Percentiles rank a stretch among this genome's conserved stretches.
phyloP scores from a whole-genome alignment of 2,329 filamentous ascomycete genomes.

The Cercospora sesami region DNA sequence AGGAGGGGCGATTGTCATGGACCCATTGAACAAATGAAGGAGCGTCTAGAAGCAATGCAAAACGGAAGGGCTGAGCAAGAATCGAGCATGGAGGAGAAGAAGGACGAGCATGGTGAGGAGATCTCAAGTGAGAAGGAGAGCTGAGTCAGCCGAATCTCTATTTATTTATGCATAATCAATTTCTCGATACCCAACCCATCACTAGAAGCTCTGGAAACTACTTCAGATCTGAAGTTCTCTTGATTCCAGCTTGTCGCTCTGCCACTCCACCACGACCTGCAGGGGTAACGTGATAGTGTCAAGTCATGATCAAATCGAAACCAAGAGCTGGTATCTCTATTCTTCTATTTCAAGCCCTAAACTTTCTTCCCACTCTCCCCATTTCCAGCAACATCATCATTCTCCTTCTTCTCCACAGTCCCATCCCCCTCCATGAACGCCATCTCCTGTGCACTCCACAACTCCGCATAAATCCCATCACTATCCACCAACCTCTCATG shows the following conservation, averaged over 20 bases:
- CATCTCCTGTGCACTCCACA: constrained; percentile 68
- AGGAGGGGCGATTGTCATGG: neutral
- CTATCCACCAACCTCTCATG: constrained; percentile 79
- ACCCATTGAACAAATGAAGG: neutral
- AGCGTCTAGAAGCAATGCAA: neutral
- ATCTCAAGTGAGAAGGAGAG: neutral
- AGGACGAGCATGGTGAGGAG: neutral
- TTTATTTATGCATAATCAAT: neutral
- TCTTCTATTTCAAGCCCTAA: constrained; percentile 6
- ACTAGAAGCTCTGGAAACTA: neutral
- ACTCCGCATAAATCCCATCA: constrained; percentile 78
- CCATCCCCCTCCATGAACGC: constrained; percentile 38
- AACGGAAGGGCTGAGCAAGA: neutral
- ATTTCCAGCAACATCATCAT: neutral
- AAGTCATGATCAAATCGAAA: neutral
- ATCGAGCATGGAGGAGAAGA: neutral
- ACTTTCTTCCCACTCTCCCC: constrained; percentile 22
- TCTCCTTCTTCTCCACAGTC: constrained; percentile 2
- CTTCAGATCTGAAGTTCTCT: neutral
- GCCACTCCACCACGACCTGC: too few relatives aligned
- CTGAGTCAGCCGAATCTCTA: neutral
- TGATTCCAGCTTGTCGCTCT: neutral
- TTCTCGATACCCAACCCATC: too few relatives aligned
- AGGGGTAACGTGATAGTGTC: too few relatives aligned
- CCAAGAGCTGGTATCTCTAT: neutral